Percentiles rank a stretch among this genome's conserved stretches.
These are phyloP conservation scores for Alloascoidea africana DNA, from an alignment of 805 yeast genomes.

Conservation along the genomic window DNA sequence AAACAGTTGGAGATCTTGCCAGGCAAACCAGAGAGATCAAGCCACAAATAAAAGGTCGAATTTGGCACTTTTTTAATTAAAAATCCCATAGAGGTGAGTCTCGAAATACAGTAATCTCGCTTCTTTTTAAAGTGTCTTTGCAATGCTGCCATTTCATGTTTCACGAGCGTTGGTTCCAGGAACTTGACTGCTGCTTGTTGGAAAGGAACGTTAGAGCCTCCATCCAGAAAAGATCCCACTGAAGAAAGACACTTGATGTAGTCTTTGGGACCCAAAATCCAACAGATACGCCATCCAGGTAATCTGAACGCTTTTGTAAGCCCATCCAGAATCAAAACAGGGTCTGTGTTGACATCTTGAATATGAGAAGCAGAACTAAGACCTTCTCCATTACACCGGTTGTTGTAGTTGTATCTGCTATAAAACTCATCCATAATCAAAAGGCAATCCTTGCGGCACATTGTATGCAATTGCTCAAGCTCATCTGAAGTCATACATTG, in stretches of 20 bases:
- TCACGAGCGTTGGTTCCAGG: conserved; percentile 34
- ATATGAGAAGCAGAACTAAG: conserved; percentile 34
- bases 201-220: conserved; percentile 47
- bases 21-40: conserved; percentile 38
- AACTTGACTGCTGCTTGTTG: conserved; percentile 44
- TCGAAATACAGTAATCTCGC: conserved; percentile 35
- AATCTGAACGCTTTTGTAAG: conserved; percentile 44
- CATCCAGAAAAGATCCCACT: conserved; percentile 46
- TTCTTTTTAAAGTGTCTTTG: conserved; percentile 41
- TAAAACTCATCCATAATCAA: conserved; percentile 52
- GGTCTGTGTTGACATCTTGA: conserved; percentile 40
- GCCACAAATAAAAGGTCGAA: conserved; percentile 46
- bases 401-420: conserved; percentile 39
- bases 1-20: conserved; percentile 40
- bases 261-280: conserved; percentile 49
- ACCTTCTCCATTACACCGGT: conserved; percentile 35
- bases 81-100: conserved; percentile 40
- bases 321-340: conserved; percentile 44
- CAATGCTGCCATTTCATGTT: conserved; percentile 37
- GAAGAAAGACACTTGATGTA: conserved; percentile 38
- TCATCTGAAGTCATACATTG: conserved; percentile 32
- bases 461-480: conserved; percentile 29
- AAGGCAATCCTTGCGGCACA: conserved; percentile 36
- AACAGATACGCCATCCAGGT: conserved; percentile 52
- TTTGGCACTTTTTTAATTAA: conserved; percentile 33